phyloP scores from a whole-genome alignment of 2,329 filamentous ascomycete species.

The Neopestalotiopsis rosae region DNA sequence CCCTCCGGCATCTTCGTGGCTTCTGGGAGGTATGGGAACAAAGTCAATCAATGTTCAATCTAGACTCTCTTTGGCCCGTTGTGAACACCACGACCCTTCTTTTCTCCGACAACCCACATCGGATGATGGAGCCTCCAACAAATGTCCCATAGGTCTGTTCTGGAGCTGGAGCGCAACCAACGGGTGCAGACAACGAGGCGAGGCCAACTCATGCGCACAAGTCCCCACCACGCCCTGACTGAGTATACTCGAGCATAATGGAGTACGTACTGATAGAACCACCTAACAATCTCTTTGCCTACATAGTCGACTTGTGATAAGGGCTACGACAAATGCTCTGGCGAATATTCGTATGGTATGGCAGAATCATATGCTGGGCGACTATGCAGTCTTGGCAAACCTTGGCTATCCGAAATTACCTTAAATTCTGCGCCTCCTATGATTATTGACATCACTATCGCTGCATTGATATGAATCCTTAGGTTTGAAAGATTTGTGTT shows the following conservation, averaged over 20 bases:
- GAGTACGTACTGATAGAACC: no score
- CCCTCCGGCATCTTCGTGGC: neutral
- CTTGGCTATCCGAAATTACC: neutral
- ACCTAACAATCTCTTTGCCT: neutral
- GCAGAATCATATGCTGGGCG: neutral
- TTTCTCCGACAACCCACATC: neutral
- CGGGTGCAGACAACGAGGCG: neutral
- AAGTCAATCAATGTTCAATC: neutral
- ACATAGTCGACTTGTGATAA: neutral
- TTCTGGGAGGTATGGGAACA: neutral
- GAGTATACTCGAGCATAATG: no score
- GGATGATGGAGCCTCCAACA: neutral
- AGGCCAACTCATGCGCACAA: no score
- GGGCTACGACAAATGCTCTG: neutral
- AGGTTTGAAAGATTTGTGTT: neutral
- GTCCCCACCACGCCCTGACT: no score
- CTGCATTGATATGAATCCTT: neutral
- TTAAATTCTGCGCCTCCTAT: neutral
- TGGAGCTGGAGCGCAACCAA: neutral
- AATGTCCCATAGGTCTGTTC: neutral
- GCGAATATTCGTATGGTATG: neutral
- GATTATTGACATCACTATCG: neutral
- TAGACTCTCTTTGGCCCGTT: neutral
- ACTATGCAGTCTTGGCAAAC: neutral
- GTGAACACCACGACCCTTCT: neutral